These are phyloP conservation scores for Trichoderma hamatum DNA, from an alignment of 2,329 filamentous ascomycete genomes.

Conservation along the genomic window DNA sequence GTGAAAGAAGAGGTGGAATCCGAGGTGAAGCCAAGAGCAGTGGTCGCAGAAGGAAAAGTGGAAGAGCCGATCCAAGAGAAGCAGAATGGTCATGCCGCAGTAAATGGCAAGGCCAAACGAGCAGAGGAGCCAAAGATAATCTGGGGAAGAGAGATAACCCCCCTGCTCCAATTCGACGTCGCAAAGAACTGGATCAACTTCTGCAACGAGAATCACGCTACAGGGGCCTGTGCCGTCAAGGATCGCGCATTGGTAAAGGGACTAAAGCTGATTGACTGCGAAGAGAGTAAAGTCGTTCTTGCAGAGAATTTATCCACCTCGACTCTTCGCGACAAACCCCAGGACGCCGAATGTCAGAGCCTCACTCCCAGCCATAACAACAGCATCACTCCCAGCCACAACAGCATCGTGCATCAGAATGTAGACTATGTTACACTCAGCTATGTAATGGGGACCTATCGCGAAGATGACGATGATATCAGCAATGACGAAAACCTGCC, in stretches of 20 bases:
- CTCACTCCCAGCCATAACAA: not conserved
- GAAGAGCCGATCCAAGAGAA: not conserved
- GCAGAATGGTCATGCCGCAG: not conserved
- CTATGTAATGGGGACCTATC: slow-evolving; percentile 38
- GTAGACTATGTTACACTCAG: slow-evolving; percentile 43
- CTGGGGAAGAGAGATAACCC: slow-evolving; percentile 40
- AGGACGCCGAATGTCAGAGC: not conserved
- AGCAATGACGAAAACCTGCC: slow-evolving; percentile 30
- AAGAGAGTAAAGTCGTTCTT: slow-evolving; percentile 36
- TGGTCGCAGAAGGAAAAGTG: not conserved
- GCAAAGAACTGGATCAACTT: slow-evolving; percentile 42
- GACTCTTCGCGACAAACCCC: not conserved
- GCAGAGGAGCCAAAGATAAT: slow-evolving; percentile 28
- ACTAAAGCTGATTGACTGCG: slow-evolving; percentile 41
- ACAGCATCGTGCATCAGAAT: slow-evolving; percentile 29
- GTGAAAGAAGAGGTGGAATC: not conserved
- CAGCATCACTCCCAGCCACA: slow-evolving; percentile 22
- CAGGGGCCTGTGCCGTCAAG: slow-evolving; percentile 32
- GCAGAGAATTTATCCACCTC: slow-evolving; percentile 33
- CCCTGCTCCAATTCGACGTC: slow-evolving; percentile 37
- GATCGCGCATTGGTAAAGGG: slow-evolving; percentile 31
- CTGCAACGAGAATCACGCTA: slow-evolving; percentile 38
- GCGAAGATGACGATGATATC: slow-evolving; percentile 14
- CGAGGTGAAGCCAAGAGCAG: not conserved
- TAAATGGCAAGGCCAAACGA: not conserved